These are phyloP conservation scores for Ceratocystis lukuohia DNA, from an alignment of 2,329 filamentous ascomycete genomes.

Conservation along the genomic window DNA sequence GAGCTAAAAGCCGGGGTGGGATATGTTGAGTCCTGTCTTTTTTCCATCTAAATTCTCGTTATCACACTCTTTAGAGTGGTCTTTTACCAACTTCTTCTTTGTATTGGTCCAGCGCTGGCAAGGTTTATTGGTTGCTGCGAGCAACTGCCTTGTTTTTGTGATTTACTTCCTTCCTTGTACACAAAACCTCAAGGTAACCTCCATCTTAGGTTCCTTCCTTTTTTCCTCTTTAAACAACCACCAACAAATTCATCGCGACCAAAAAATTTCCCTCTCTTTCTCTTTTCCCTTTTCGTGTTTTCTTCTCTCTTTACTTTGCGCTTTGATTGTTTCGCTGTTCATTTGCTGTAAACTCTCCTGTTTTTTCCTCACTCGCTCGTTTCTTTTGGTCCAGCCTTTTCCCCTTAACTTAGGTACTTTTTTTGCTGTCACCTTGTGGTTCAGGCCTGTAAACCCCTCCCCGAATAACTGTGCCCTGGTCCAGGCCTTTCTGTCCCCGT, in stretches of 20 bases:
- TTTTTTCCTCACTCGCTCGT: neutral
- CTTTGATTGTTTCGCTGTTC: too few relatives aligned
- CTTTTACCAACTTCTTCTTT: neutral
- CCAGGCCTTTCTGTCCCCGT: neutral
- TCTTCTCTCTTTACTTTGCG: neutral
- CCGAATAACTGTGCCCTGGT: neutral
- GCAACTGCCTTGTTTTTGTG: constrained; percentile 1
- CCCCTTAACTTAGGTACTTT: neutral
- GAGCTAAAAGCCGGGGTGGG: neutral
- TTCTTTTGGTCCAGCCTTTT: neutral
- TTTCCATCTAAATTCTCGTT: neutral
- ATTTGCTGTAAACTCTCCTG: too few relatives aligned
- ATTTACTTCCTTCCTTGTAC: neutral
- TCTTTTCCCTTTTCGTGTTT: neutral
- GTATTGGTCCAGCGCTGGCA: neutral
- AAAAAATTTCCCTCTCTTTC: neutral
- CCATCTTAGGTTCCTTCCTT: neutral
- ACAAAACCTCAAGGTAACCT: neutral
- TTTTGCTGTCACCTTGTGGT: neutral
- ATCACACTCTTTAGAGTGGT: neutral
- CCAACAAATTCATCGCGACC: neutral
- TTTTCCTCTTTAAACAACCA: neutral
- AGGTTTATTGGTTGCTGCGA: constrained; percentile 1
- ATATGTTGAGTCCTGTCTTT: neutral
- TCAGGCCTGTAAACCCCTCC: constrained; percentile 1